Base-by-base conservation (phyloP, 768 basidiomycete genomes). In the Termitomyces sp. region DNA sequence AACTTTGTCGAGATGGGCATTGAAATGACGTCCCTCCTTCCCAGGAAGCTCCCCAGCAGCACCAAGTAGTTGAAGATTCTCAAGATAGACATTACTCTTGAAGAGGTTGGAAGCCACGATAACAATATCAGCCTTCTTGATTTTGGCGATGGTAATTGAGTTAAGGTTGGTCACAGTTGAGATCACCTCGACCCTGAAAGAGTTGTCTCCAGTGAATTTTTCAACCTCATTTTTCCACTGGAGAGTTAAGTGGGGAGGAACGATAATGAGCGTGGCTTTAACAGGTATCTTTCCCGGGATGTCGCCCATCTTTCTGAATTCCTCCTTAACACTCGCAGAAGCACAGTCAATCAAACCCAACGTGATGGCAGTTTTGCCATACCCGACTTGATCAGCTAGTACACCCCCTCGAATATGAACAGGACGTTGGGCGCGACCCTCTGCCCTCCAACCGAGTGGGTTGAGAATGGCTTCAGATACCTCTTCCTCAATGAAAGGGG, bases 331-430 rank as follows among this genome's bases (percentile, higher is more conserved):
- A 18, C 72, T 72, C 62, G 83, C 79, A 20, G 76, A 72, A 22
- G 86, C 79, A 66, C 87, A 87, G 65, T 93, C 90, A 61, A 97
- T 88, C 58, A 98, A 80, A 20, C 89, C 95, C 30, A 98, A 81
- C 2, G 93, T 94, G 62, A 97, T 95, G 22, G 94, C 95, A 0
- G 95, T 98, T 75, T 98, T 98, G 18, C 95, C 95, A 67, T 98
- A 98, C 51, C 95, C 95, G 59, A 98, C 95, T 74, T 95, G 89
- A 66, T 98, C 95, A 13, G 95, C 95, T 45, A 97, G 83, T 48
- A 97, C 95, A 12, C 95, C 95, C 18, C 95, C 95, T 55, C 91
- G 82, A 42, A 97, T 74, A 58, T 73, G 80, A 52, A 92, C 81
- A 0, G 88, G 83, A 34, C 94, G 75, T 63, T 90, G 85, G 4